Conservation (phyloP, 352 stramenopile genomes). For the Phytophthora pistaciae region DNA sequence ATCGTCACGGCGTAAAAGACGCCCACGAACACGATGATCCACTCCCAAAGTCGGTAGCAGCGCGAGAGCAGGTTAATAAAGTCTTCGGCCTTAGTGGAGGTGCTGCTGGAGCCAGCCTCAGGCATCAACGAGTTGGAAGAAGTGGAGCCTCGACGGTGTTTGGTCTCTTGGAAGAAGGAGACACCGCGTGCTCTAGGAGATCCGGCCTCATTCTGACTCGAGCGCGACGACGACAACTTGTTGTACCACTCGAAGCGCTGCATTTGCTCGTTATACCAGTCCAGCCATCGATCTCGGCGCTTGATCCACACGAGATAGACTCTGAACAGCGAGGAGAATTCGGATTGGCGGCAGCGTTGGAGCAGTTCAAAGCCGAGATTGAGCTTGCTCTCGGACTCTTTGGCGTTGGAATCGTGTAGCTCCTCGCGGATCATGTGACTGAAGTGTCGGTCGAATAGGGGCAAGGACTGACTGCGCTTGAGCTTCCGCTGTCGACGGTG, state of each 20-base stretch:
- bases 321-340: slow-evolving; percentile 66
- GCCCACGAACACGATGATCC: slow-evolving; percentile 52
- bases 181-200: background rate
- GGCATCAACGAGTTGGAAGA: slow-evolving; percentile 14
- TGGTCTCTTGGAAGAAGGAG: slow-evolving; percentile 19
- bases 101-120: slow-evolving; percentile 4
- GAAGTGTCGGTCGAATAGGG: slow-evolving; percentile 73
- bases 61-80: slow-evolving; percentile 64
- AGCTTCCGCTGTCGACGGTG: slow-evolving; percentile 48
- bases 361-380: slow-evolving; percentile 66
- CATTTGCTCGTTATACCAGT: slow-evolving; percentile 11
- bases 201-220: background rate
- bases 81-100: slow-evolving; percentile 45
- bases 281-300: slow-evolving; percentile 15
- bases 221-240: slow-evolving; percentile 14
- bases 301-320: slow-evolving; percentile 59
- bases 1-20: slow-evolving; percentile 69
- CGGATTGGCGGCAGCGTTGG: slow-evolving; percentile 56
- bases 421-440: slow-evolving; percentile 60
- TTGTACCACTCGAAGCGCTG: slow-evolving; percentile 14
- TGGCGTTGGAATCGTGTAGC: slow-evolving; percentile 67
- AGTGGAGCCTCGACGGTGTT: background rate
- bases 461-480: slow-evolving; percentile 70
- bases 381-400: slow-evolving; percentile 64
- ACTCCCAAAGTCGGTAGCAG: slow-evolving; percentile 68